phyloP scores from a whole-genome alignment of 257 asterid species.

The Nicotiana undulata region DNA sequence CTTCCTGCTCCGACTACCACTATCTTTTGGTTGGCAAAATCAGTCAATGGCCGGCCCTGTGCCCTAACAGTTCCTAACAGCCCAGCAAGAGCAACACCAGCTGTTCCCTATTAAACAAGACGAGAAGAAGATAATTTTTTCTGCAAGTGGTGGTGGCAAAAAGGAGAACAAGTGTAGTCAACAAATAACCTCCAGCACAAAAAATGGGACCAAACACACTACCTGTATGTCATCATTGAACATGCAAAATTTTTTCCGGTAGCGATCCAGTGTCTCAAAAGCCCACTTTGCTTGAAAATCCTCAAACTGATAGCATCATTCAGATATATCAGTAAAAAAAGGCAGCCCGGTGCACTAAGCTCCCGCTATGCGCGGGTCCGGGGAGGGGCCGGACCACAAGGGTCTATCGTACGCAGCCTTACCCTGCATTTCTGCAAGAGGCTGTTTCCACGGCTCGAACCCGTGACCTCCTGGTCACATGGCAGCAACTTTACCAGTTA shows the following conservation, averaged over 20 bases:
- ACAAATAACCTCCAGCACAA: not conserved
- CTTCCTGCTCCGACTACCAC: constrained; percentile 99
- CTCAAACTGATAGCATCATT: constrained; percentile 65
- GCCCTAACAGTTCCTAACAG: constrained; percentile 94
- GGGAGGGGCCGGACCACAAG: too few species aligned
- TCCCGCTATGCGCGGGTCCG: too few species aligned
- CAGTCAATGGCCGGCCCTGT: constrained; percentile 86
- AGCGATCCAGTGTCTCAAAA: constrained; percentile 90
- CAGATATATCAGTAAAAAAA: constrained; percentile 14
- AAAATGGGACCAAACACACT: not conserved
- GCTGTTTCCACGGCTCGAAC: too few species aligned
- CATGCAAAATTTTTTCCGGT: constrained; percentile 96
- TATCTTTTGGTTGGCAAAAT: constrained; percentile 91
- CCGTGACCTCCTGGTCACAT: too few species aligned
- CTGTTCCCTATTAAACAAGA: constrained; percentile 69
- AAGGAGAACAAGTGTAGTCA: not conserved
- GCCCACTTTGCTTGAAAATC: constrained; percentile 99
- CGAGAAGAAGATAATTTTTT: constrained; percentile 21
- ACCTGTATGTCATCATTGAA: constrained; percentile 99
- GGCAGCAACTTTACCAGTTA: too few species aligned
- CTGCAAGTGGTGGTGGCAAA: constrained; percentile 9
- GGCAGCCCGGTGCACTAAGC: too few species aligned
- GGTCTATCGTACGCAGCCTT: too few species aligned
- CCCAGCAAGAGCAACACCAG: constrained; percentile 99
- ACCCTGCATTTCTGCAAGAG: too few species aligned